Conservation (phyloP, 441 rosid species). For the Bruguiera hainesii region DNA sequence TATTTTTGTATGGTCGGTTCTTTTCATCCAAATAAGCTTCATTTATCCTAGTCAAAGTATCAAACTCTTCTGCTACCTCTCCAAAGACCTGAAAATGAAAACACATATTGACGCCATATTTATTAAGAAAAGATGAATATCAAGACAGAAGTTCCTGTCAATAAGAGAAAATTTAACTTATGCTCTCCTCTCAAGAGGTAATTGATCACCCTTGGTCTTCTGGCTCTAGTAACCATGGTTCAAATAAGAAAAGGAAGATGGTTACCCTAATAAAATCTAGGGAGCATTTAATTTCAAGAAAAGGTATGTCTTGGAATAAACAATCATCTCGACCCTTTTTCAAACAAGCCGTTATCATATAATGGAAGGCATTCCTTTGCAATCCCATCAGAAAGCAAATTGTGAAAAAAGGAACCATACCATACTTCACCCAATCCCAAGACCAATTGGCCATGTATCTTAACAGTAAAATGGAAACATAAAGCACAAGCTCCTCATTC, state of each 20-base stretch:
- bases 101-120: neutral
- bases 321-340: neutral
- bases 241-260: too few relatives aligned
- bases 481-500: too few relatives aligned
- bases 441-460: neutral
- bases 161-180: neutral
- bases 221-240: neutral
- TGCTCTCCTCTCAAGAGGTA: neutral
- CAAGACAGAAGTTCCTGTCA: neutral
- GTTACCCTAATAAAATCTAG: too few relatives aligned
- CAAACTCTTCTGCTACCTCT: conserved; percentile 92
- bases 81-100: conserved; percentile 71
- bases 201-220: neutral
- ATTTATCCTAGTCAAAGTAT: conserved; percentile 78
- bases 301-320: too few relatives aligned
- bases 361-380: too few relatives aligned
- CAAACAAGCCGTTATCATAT: neutral
- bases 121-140: neutral
- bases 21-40: conserved; percentile 90
- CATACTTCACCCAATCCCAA: too few relatives aligned
- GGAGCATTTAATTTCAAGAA: too few relatives aligned
- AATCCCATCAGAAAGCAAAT: too few relatives aligned
- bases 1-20: conserved; percentile 75
- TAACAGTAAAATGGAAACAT: neutral
- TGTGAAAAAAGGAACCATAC: too few relatives aligned